These are phyloP conservation scores for Phytophthora ohioensis DNA, from an alignment of 352 stramenopile genomes.

Conservation along the genomic window DNA sequence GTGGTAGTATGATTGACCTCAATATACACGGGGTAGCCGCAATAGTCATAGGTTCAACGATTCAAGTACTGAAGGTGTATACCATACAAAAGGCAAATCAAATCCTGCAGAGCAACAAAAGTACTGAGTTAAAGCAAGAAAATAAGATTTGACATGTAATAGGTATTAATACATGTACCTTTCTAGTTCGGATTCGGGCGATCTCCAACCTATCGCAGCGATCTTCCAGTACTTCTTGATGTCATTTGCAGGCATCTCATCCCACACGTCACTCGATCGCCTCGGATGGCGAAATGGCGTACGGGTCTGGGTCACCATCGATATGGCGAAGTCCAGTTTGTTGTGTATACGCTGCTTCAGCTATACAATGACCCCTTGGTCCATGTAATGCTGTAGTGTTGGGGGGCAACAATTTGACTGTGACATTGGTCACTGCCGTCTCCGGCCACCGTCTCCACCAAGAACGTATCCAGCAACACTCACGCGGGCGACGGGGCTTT, in stretches of 20 bases:
- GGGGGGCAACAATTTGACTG: conserved; percentile 3
- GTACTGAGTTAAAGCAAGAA: conserved; percentile 2
- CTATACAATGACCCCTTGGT: not conserved
- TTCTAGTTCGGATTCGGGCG: too few relatives aligned
- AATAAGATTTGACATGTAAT: too few relatives aligned
- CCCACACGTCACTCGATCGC: conserved; percentile 5
- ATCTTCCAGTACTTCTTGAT: conserved; percentile 11
- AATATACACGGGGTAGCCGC: not conserved
- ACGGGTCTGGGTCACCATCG: conserved; percentile 7
- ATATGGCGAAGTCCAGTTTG: conserved; percentile 1
- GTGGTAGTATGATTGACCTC: too few relatives aligned
- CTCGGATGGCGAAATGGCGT: conserved; percentile 1
- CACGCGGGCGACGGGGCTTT: not conserved
- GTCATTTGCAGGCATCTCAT: conserved; percentile 6
- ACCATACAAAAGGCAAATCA: conserved; percentile 13
- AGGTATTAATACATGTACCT: too few relatives aligned
- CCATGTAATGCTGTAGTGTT: not conserved
- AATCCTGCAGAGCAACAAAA: conserved; percentile 3
- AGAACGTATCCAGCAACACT: not conserved
- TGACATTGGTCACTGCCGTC: not conserved
- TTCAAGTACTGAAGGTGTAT: conserved; percentile 11
- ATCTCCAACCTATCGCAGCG: not conserved
- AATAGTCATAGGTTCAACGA: conserved; percentile 6
- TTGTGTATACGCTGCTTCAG: conserved; percentile 1
- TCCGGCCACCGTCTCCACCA: conserved; percentile 4